These are phyloP conservation scores for Gentiana macrophylla DNA, from an alignment of 257 asterid genomes.

Conservation along the genomic window DNA sequence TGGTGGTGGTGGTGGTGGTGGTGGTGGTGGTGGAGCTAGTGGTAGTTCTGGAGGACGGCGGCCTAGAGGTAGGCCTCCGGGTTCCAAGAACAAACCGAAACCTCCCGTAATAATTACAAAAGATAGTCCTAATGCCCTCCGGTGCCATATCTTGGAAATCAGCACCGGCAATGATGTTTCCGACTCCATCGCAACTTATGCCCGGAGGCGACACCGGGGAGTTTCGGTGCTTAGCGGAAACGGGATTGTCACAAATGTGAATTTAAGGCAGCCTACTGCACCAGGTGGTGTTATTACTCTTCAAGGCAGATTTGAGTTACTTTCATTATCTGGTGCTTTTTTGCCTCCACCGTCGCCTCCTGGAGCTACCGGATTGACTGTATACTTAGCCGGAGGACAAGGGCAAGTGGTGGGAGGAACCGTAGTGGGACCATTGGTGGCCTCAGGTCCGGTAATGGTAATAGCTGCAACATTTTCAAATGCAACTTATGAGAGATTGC, in stretches of 20 bases:
- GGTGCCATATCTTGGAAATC: constrained; percentile 65
- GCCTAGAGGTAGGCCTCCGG: constrained; percentile 65
- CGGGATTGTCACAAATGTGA: constrained; percentile 51
- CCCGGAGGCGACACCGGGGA: constrained; percentile 52
- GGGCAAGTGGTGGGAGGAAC: constrained; percentile 79
- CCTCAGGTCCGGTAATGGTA: constrained; percentile 80
- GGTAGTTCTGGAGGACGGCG: constrained; percentile 43
- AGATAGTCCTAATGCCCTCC: constrained; percentile 68
- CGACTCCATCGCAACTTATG: constrained; percentile 48
- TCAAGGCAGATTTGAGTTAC: constrained; percentile 58
- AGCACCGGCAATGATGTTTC: constrained; percentile 43
- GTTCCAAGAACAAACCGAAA: constrained; percentile 60
- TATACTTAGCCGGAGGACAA: constrained; percentile 69
- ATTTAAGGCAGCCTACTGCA: constrained; percentile 46
- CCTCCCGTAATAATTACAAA: constrained; percentile 61
- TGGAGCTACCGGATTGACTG: constrained; percentile 46
- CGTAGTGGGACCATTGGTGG: constrained; percentile 46
- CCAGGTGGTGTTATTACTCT: constrained; percentile 47
- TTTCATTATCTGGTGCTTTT: constrained; percentile 63
- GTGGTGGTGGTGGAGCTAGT: constrained; percentile 18
- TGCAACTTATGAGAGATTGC: constrained; percentile 64
- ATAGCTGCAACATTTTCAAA: constrained; percentile 65
- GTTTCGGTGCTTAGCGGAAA: constrained; percentile 67
- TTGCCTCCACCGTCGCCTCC: constrained; percentile 60
- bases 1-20: constrained; percentile 30